Base-by-base conservation (phyloP, 2,329 filamentous ascomycete genomes). In the Camillea tinctor region DNA sequence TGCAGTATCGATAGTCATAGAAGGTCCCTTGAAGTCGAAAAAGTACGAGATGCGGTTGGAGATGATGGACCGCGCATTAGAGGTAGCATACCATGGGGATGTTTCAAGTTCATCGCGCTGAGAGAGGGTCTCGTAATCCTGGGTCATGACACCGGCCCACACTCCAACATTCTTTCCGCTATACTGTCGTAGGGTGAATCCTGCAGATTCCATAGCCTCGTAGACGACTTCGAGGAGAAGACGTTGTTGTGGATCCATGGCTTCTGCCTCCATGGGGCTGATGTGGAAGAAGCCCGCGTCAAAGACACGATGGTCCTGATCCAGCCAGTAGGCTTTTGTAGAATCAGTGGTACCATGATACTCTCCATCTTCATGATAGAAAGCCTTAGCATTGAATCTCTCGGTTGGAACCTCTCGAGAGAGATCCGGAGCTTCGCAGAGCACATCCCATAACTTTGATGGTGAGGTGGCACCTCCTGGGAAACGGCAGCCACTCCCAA, bases 41-140 rank as follows among this genome's bases (percentile, higher is more conserved):
- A 74, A 74, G 61, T 77, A 77, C 1, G 75, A 76, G 22, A 79
- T 65, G 1, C 77, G 68, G 66, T 79, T 79, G 3, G 76, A 68
- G 19, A 77, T 64, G 21, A 77, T 73, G 21, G 73, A 67, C 1
- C 69, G 64, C 22, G 72, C 73, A 26, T 70, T 73, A 3, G 75
- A 75, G 6, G 73, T 73, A 1, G 69, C 64, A 54, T 75, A 77
- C 30, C 72, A 72, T 53, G 70, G 66, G 20, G 68, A 69, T 1
- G 67, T 59, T 8, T 55, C 44, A 1, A 72, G 61, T n/a, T 72
- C 71, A 36, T 73, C 71, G n/a, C 70, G 65, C 11, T 68, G 64
- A 4, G 68, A 69, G 19, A 71, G 59, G 15, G 56, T 67, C 50
- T 73, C 69, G 58, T 73, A 73, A 58, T 75, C 73, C 11, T 66